Base-by-base conservation (phyloP, 2,329 filamentous ascomycete genomes). In the Lasiodiplodia theobromae region DNA sequence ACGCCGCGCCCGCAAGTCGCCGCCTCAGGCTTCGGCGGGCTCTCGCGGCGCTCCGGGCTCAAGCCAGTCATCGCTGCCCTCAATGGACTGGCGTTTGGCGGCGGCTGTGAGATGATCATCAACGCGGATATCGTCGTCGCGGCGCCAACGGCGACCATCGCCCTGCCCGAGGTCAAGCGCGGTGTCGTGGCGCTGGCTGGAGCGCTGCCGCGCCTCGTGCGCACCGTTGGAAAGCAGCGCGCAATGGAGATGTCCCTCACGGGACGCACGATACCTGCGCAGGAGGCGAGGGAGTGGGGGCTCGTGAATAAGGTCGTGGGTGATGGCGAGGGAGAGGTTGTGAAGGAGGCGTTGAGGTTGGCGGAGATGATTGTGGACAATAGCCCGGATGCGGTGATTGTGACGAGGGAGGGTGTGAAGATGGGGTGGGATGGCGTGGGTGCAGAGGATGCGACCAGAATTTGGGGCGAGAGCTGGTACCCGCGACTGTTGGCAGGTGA, bases 361-460 rank as follows among this genome's bases (percentile, higher is more conserved):
- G 92, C 92, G 16, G 79, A 76, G 51, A 80, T 84, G 75, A 86
- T 94, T 73, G 87, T 87, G 21, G 85, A 76, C 69, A 90, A 91
- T 78, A 92, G 89, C 72, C 92, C 92, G 2, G 92, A 96, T 78
- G 85, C 90, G 28, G 87, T 95, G 38, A 88, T 94, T 73, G 90
- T 93, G n/a, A 90, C 84, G 69, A 84, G 91, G 25, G 89, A 90
- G 75, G 92, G 91, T 0, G 75, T 96, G 63, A 87, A 91, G 77
- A 79, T 91, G 71, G 91, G 90, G 0, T 94, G 91, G 91, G 91
- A 93, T 73, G 86, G 84, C 0, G 80, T 89, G 23, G 87, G 89
- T 12, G 90, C 89, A 0, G 87, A 89, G 77, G 84, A 87, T 70
- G 90, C 82, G 11, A 92, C 88, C 44, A 82, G 82, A 70, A 75